These are phyloP conservation scores for Tricholoma sp. DNA, from an alignment of 768 basidiomycete species.

Conservation along the genomic window DNA sequence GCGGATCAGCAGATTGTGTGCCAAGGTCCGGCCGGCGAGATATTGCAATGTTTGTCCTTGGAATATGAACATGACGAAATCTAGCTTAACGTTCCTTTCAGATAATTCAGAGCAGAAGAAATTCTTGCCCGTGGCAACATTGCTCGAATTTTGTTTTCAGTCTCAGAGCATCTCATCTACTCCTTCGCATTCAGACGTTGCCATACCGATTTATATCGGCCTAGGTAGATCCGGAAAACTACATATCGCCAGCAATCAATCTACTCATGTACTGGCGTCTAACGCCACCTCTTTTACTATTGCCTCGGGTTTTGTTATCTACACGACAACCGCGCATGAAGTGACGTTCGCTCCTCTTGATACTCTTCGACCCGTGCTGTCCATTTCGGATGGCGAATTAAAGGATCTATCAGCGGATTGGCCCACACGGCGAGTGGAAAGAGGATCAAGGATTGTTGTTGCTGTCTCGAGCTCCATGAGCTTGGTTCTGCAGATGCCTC, in stretches of 20 bases:
- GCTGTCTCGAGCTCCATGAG: constrained; percentile 85
- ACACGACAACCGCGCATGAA: constrained; percentile 79
- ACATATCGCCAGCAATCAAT: constrained; percentile 36
- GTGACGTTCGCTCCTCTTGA: constrained; percentile 65
- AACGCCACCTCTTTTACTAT: constrained; percentile 71
- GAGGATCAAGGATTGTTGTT: constrained; percentile 85
- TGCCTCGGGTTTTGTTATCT: constrained; percentile 75
- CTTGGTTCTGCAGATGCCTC: constrained; percentile 93
- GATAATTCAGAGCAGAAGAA: constrained; percentile 17
- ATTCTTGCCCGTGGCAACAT: constrained; percentile 26
- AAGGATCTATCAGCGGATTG: constrained; percentile 34
- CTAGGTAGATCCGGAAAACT: constrained; percentile 64
- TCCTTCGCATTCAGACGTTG: constrained; percentile 9
- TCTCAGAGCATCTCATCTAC: constrained; percentile 26
- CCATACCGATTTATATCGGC: constrained; percentile 47
- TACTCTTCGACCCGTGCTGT: constrained; percentile 20
- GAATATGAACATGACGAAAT: background rate
- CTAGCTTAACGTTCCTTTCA: constrained; percentile 3
- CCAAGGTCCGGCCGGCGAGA: constrained; percentile 43
- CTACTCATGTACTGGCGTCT: constrained; percentile 34
- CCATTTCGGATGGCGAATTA: constrained; percentile 21
- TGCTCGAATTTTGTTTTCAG: constrained; percentile 60
- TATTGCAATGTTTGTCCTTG: constrained; percentile 38
- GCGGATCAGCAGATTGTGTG: constrained; percentile 28
- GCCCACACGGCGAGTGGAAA: constrained; percentile 79